phyloP scores from a whole-genome alignment of 1,284 basidiomycete species.

The Coriolopsis trogii region DNA sequence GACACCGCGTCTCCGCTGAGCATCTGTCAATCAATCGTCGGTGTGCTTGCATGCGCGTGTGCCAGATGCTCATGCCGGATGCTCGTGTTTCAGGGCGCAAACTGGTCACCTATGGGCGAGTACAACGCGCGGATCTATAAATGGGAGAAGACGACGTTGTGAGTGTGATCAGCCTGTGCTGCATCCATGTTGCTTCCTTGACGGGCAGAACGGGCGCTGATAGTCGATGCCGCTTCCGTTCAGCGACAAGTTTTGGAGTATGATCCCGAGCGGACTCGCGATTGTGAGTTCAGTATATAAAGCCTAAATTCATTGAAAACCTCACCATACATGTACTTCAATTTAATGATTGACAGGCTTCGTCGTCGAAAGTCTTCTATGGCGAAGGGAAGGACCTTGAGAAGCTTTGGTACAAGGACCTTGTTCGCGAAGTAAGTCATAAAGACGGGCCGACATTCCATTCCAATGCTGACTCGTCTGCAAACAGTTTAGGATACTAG shows the following conservation, averaged over 20 bases:
- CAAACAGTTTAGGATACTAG: constrained; percentile 42
- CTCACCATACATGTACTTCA: too few relatives aligned
- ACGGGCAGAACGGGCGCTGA: neutral
- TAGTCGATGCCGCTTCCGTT: constrained; percentile 11
- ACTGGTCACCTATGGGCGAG: constrained; percentile 62
- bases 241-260: constrained; percentile 51
- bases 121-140: constrained; percentile 39
- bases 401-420: constrained; percentile 51
- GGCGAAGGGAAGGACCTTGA: constrained; percentile 33
- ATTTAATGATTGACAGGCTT: constrained; percentile 43
- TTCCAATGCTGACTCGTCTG: neutral
- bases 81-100: constrained; percentile 55
- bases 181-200: too few relatives aligned
- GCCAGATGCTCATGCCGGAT: neutral
- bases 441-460: neutral
- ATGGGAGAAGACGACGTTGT: constrained; percentile 51
- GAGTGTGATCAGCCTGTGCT: constrained; percentile 25
- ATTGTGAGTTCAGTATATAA: constrained; percentile 36
- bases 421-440: constrained; percentile 51
- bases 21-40: neutral
- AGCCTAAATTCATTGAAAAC: too few relatives aligned
- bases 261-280: constrained; percentile 50
- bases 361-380: constrained; percentile 45
- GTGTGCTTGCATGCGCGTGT: neutral
- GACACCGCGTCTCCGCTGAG: neutral